These are phyloP conservation scores for Simmondsia chinensis DNA, from an alignment of 148 eudicot species.

Conservation along the genomic window DNA sequence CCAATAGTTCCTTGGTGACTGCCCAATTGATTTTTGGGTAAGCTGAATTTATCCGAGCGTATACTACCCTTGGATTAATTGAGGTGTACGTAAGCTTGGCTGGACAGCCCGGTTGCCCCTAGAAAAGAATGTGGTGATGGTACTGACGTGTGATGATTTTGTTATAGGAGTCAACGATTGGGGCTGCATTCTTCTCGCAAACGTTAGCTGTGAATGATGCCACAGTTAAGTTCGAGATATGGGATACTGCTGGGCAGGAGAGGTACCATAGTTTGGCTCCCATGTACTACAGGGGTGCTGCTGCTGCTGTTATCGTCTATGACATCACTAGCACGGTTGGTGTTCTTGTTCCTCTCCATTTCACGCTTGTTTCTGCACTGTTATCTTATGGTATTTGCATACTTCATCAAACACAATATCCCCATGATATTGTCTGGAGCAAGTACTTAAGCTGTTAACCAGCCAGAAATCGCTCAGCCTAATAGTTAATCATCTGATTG, in stretches of 20 bases:
- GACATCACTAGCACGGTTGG: slow-evolving; percentile 44
- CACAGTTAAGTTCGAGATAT: slow-evolving; percentile 38
- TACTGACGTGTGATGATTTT: too few relatives aligned
- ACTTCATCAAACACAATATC: not conserved
- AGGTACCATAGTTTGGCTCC: slow-evolving; percentile 53
- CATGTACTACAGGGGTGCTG: slow-evolving; percentile 48
- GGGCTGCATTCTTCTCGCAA: slow-evolving; percentile 43
- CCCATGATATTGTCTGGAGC: too few relatives aligned
- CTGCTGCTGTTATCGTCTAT: slow-evolving; percentile 40
- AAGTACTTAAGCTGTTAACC: too few relatives aligned
- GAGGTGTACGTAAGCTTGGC: not conserved
- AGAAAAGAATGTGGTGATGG: too few relatives aligned
- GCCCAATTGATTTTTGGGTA: not conserved
- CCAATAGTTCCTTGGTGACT: too few relatives aligned
- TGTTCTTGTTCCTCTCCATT: not conserved
- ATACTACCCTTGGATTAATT: too few relatives aligned
- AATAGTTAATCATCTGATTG: too few relatives aligned
- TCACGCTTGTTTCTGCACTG: not conserved
- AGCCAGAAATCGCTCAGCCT: too few relatives aligned
- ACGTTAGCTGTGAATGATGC: slow-evolving; percentile 30
- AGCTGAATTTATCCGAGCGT: too few relatives aligned
- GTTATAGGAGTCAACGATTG: slow-evolving; percentile 42
- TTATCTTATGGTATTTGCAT: not conserved
- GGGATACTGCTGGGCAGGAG: slow-evolving; percentile 53
- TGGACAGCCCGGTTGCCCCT: too few relatives aligned